Conservation (phyloP, 305 asterid genomes). For the Fraxinus greggii region DNA sequence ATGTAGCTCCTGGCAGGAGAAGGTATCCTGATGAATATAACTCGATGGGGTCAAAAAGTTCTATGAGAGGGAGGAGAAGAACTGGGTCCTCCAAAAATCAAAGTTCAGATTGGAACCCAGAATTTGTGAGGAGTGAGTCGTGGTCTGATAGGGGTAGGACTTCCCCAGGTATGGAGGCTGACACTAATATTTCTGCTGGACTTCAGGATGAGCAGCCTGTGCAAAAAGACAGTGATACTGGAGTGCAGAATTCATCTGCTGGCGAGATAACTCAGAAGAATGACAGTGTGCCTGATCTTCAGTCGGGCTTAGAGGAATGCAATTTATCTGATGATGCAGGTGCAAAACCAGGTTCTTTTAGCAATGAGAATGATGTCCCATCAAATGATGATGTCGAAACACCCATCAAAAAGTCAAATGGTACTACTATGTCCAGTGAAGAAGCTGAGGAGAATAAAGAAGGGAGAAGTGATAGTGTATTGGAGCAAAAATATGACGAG, state of each 20-base stretch:
- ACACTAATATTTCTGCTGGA: conserved; percentile 39
- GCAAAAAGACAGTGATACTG: conserved; percentile 39
- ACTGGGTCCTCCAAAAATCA: conserved; percentile 44
- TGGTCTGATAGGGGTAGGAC: conserved; percentile 52
- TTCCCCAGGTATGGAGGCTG: conserved; percentile 43
- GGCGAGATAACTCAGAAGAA: conserved; percentile 39
- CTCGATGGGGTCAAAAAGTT: conserved; percentile 39
- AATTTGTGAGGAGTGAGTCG: conserved; percentile 55
- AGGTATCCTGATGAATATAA: conserved; percentile 52
- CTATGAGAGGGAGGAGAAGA: conserved; percentile 59
- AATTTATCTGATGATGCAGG: conserved; percentile 41
- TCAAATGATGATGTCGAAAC: conserved; percentile 39
- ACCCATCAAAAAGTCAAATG: conserved; percentile 35
- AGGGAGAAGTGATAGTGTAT: conserved; percentile 26
- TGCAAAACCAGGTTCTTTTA: conserved; percentile 33
- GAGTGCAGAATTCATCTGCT: conserved; percentile 40
- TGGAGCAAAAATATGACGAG: conserved; percentile 31
- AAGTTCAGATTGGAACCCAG: conserved; percentile 56
- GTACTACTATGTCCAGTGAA: conserved; percentile 27
- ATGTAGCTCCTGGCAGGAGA: conserved; percentile 53
- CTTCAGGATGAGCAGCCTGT: conserved; percentile 38
- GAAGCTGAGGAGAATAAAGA: conserved; percentile 33
- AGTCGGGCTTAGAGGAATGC: conserved; percentile 40
- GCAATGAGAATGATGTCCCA: conserved; percentile 27
- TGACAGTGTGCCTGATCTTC: conserved; percentile 32